Evolutionary conservation across 352 stramenopile species (phyloP), one percentile per base, ranked within the genome.

Genomic region (Aphanomyces astaci): DNA sequence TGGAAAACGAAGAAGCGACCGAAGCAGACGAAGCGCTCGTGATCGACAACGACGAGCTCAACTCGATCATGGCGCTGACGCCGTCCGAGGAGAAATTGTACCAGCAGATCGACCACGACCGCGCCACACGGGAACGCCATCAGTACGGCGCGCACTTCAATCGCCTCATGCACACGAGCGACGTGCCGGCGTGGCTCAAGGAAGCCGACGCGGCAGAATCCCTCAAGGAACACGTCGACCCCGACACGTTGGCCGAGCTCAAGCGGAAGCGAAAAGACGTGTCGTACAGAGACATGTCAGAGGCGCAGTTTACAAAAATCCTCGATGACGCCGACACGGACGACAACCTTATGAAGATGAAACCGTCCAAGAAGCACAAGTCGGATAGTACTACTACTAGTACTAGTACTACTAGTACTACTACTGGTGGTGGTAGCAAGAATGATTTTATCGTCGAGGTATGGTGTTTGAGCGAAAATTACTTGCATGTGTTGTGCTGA

Each of bases 21-120:
- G 86, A 92, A n/a, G n/a, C n/a, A n/a, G n/a, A n/a, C 13, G 72
- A 76, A 3, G 76, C 78, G 3, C 87, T 76, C 0, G 82, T 95
- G 43, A 65, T 94, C 19, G 27, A 88, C 36, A 86, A 95, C 55
- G 87, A 95, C 64, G 85, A 95, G 69, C 89, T 95, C 46, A 95
- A 95, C 69, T 84, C 87, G 63, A 92, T 95, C 80, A 95, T 95
- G 87, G 87, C 87, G n/a, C 70, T 95, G 24, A 95, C 87, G 0
- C 85, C 93, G 9, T 86, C 90, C 53, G 87, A 95, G 55, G 73
- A 93, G 25, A 76, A 78, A 25, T 66, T 93, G 70, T 95, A 95
- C 66, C 83, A 95, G 40, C 71, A 76, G 19, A 39, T 95, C 15
- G 87, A 95, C 39, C 70, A 66, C 2, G 83, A 94, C 51, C 83